Evolutionary conservation across 2,329 filamentous ascomycete species (phyloP).

Genomic region (Drechslera avenae): DNA sequence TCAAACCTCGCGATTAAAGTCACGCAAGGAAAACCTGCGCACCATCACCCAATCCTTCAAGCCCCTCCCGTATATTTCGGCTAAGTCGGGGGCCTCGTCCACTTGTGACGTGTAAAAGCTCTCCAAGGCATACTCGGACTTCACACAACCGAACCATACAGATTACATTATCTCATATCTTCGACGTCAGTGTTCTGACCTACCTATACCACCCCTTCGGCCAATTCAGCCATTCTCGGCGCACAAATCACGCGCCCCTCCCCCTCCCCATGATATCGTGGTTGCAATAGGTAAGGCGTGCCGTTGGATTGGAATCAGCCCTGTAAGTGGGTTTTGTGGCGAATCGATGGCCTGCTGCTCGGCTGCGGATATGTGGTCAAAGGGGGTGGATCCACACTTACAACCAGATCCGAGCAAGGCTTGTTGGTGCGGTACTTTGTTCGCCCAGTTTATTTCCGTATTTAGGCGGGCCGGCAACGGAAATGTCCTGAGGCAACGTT

Average conservation of each 20-base stretch:
- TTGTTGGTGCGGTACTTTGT: not conserved
- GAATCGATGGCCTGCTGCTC: not conserved
- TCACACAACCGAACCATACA: conserved; percentile 12
- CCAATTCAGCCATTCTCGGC: conserved; percentile 10
- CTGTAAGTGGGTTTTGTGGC: conserved; percentile 11
- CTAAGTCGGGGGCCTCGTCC: conserved; percentile 25
- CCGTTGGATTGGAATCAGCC: conserved; percentile 8
- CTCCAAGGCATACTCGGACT: conserved; percentile 22
- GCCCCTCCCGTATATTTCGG: conserved; percentile 29
- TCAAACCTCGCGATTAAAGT: conserved; percentile 5
- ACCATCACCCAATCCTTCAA: conserved; percentile 16
- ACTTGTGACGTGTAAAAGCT: conserved; percentile 28
- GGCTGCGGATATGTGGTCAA: conserved; percentile 10
- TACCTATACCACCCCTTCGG: no score
- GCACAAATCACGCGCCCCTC: conserved; percentile 13
- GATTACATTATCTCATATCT: conserved; percentile 2
- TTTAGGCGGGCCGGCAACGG: no score
- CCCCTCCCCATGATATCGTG: no score
- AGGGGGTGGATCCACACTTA: not conserved
- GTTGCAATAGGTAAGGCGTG: not conserved
- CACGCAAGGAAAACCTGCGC: conserved; percentile 3
- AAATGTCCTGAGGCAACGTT: no score
- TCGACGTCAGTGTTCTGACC: conserved; percentile 22
- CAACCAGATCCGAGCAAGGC: no score
- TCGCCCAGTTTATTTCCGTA: no score